Percentiles rank a stretch among this genome's conserved stretches.
These are phyloP conservation scores for Marchantia polymorpha DNA, from an alignment of 225 moss, liverwort and hornwort species.

Conservation along the genomic window DNA sequence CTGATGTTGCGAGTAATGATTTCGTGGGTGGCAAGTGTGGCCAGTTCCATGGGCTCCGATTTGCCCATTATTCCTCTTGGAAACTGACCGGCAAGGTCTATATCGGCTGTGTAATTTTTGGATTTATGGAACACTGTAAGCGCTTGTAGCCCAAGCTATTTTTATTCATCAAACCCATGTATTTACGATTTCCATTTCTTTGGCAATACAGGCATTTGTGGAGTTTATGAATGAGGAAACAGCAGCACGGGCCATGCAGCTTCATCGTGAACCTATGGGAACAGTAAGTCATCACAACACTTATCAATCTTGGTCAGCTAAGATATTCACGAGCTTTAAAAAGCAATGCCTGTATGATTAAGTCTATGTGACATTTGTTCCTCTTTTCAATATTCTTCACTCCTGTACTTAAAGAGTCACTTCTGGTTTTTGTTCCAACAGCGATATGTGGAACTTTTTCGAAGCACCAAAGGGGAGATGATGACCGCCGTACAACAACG, in stretches of 20 bases:
- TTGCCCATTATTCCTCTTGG: neutral
- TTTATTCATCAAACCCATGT: no score
- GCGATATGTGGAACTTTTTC: conserved; percentile 99
- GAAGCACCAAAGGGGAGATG: conserved; percentile 99
- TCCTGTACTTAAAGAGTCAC: neutral
- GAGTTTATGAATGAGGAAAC: conserved; percentile 97
- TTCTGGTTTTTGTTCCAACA: conserved; percentile 35
- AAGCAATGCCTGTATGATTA: neutral
- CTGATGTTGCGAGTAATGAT: no score
- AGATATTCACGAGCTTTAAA: neutral
- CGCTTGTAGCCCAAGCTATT: neutral
- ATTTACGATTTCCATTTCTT: neutral
- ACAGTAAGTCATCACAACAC: conserved; percentile 55
- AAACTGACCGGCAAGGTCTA: neutral
- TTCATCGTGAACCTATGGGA: conserved; percentile 99
- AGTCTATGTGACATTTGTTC: neutral
- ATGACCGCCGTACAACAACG: conserved; percentile 99
- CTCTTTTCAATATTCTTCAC: neutral
- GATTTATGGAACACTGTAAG: neutral
- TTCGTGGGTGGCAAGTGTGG: no score
- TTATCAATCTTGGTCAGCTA: neutral
- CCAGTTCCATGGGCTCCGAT: no score
- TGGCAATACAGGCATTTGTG: conserved; percentile 73
- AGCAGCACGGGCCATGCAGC: conserved; percentile 97
- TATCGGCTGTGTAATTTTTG: neutral